A percentile compares a stretch with the other conserved stretches of the same genome.
phyloP scores from a whole-genome alignment of 192 early-diverging fungal genomes.

The Helicostylum pulchrum region DNA sequence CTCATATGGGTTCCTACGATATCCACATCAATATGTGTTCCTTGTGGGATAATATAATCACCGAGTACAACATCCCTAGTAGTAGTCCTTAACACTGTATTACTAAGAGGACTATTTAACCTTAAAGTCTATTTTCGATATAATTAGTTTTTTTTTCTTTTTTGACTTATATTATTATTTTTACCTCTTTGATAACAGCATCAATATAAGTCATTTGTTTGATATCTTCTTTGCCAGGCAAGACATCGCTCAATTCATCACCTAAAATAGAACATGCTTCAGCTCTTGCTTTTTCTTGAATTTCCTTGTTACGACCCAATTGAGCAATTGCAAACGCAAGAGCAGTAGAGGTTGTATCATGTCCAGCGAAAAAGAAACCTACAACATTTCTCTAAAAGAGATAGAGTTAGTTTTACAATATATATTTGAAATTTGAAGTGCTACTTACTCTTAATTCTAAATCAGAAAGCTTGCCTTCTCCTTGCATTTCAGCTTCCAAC shows the following conservation, averaged over 20 bases:
- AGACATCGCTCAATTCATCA: slow-evolving; percentile 45
- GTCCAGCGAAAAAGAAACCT: slow-evolving; percentile 32
- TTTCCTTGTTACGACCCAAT: slow-evolving; percentile 44
- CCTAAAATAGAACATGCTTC: slow-evolving; percentile 54
- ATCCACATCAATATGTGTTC: slow-evolving; percentile 14
- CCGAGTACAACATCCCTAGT: slow-evolving; percentile 25
- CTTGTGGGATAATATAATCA: slow-evolving; percentile 22
- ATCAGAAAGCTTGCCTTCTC: slow-evolving; percentile 7
- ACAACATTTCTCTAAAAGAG: slow-evolving; percentile 12
- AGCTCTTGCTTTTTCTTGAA: slow-evolving; percentile 53
- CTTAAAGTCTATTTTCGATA: slow-evolving; percentile 6
- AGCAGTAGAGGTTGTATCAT: slow-evolving; percentile 57
- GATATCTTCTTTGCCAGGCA: slow-evolving; percentile 47
- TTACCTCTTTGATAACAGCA: slow-evolving; percentile 49
- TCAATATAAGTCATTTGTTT: slow-evolving; percentile 51
- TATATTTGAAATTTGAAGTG: neutral
- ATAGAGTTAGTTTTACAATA: too few species aligned
- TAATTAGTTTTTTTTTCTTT: neutral
- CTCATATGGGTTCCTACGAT: slow-evolving; percentile 13
- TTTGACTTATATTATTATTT: neutral
- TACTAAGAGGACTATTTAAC: slow-evolving; percentile 5
- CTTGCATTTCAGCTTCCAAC: slow-evolving; percentile 24
- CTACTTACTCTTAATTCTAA: slow-evolving; percentile 30
- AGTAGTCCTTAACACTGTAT: neutral
- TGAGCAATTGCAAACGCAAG: slow-evolving; percentile 46